Percentiles rank a stretch among this genome's conserved stretches.
These are phyloP conservation scores for Ophiocordyceps polyrhachis-furcata DNA, from an alignment of 2,329 filamentous ascomycete species.

Conservation along the genomic window DNA sequence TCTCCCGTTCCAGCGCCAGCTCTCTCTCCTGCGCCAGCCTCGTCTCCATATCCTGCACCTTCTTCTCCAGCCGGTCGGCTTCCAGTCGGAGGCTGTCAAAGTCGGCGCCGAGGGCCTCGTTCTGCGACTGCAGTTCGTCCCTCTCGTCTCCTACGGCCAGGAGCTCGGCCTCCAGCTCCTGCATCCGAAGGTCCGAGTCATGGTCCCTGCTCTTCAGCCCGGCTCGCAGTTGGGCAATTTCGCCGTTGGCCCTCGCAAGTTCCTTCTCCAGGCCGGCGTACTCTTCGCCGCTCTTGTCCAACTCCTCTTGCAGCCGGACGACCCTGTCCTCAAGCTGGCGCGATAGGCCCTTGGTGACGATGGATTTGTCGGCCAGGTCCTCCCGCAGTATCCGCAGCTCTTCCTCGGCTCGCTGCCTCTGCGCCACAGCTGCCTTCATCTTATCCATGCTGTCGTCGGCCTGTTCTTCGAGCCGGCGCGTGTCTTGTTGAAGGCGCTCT, in stretches of 20 bases:
- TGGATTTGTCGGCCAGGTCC: slow-evolving; percentile 62
- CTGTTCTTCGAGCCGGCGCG: slow-evolving; percentile 34
- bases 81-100: slow-evolving; percentile 49
- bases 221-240: slow-evolving; percentile 24
- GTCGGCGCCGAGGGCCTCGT: slow-evolving; percentile 48
- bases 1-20: slow-evolving; percentile 40
- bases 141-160: slow-evolving; percentile 44
- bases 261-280: slow-evolving; percentile 33
- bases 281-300: slow-evolving; percentile 32
- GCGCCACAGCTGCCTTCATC: slow-evolving; percentile 30
- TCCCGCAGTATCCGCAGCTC: slow-evolving; percentile 51
- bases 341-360: slow-evolving; percentile 55
- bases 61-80: slow-evolving; percentile 28
- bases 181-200: slow-evolving; percentile 27
- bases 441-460: slow-evolving; percentile 35
- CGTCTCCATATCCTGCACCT: slow-evolving; percentile 27
- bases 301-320: slow-evolving; percentile 45
- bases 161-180: slow-evolving; percentile 39
- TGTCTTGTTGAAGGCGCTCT: slow-evolving; percentile 34
- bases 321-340: slow-evolving; percentile 58
- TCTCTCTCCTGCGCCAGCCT: slow-evolving; percentile 35
- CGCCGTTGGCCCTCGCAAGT: slow-evolving; percentile 24
- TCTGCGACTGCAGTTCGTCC: slow-evolving; percentile 46
- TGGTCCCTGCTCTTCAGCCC: slow-evolving; percentile 22
- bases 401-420: slow-evolving; percentile 37